Base-by-base conservation (phyloP, 768 basidiomycete species). In the Mycena metata region DNA sequence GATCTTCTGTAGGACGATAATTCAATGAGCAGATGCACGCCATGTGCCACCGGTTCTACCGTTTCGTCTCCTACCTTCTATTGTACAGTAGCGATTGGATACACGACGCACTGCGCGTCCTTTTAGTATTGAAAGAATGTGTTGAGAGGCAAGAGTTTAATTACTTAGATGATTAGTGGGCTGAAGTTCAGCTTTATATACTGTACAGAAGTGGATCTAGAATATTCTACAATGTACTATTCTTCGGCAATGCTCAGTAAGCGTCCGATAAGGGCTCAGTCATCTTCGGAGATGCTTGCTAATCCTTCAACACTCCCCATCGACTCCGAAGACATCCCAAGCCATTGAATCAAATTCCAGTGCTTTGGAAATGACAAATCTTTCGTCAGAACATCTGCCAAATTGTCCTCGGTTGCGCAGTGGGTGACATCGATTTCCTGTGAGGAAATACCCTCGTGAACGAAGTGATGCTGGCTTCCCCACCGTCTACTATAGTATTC, bases 331-430 rank as follows among this genome's bases (percentile, higher is more conserved):
- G 55, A 42, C 39, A 57, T 57, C 36, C 55, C 21, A 42, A 57
- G 55, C 55, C 55, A 41, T 3, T 16, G 21, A 24, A 59, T 47
- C 35, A 59, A 55, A 35, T 47, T 19, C 58, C 47, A 65, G 30
- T 30, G 47, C 47, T 41, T 45, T 35, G 43, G 43, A 72, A 36
- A 46, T 45, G 69, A 67, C 13, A 79, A 65, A 16, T 72, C 60
- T 54, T 79, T 79, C 6, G 78, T 80, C 8, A 80, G 58, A 24
- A 75, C 70, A 64, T 80, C 78, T 13, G 77, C 79, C 15, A 70
- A 17, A 61, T 75, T 77, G 9, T 70, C 60, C 69, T 78, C 39
- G 26, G 69, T 57, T 57, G 67, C 47, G 57, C 69, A 72, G 63
- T 72, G 36, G 63, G 39, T 49, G 13, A 72, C 49, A 16, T 21